Evolutionary conservation across 345 rosid genomes (phyloP).

Genomic region (Mercurialis annua): DNA sequence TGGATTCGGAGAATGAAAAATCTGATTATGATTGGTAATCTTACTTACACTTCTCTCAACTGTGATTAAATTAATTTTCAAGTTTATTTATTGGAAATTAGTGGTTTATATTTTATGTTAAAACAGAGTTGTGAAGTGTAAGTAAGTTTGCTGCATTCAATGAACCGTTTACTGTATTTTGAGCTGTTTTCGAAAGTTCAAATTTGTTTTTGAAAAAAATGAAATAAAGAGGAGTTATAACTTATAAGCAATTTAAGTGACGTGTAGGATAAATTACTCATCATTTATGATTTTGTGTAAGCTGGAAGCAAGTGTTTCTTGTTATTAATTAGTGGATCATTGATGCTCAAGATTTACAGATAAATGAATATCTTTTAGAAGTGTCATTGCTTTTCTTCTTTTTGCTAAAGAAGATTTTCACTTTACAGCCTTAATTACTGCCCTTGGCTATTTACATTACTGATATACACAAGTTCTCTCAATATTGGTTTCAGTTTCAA

Average conservation of each 20-base stretch:
- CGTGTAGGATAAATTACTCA: neutral
- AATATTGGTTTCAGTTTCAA: too few species aligned
- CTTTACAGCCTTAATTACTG: neutral
- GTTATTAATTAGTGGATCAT: neutral
- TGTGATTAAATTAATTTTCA: neutral
- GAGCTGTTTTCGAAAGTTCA: neutral
- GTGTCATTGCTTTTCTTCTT: neutral
- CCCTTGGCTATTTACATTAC: neutral
- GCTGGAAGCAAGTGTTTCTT: neutral
- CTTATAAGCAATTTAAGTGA: neutral
- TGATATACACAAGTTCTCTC: neutral
- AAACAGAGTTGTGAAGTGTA: too few species aligned
- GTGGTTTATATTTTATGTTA: neutral
- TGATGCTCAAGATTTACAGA: neutral
- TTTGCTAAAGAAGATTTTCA: neutral
- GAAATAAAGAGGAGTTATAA: neutral
- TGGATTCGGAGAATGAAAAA: conserved; percentile 33
- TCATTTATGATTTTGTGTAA: neutral
- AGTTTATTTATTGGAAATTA: neutral
- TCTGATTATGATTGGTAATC: conserved; percentile 33
- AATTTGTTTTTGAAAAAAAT: neutral
- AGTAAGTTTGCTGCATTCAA: too few species aligned
- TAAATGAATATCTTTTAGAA: too few species aligned
- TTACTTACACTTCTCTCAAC: neutral
- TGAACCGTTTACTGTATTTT: too few species aligned